Percentiles rank a stretch among this genome's conserved stretches.
Evolutionary conservation across 805 yeast genomes (phyloP).

Genomic region (Metschnikowia lunata): DNA sequence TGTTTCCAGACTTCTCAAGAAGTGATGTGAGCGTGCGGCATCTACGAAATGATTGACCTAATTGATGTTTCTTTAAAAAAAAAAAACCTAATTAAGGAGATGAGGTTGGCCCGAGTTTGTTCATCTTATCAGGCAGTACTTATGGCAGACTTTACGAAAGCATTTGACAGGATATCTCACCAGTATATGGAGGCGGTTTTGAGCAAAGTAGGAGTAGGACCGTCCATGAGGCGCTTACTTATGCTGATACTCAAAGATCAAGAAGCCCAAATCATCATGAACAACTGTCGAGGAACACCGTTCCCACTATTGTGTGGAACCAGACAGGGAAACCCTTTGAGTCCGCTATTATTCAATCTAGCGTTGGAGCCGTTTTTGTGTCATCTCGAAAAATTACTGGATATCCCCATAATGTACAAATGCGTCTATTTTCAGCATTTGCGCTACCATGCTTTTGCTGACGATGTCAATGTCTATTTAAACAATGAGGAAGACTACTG

Average conservation of each 20-base stretch:
- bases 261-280: too few species aligned
- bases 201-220: background rate
- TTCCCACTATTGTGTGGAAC: slow-evolving; percentile 4
- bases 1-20: too few species aligned
- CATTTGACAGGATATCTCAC: slow-evolving; percentile 2
- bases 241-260: slow-evolving; percentile 5
- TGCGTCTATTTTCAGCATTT: background rate
- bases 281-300: too few species aligned
- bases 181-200: background rate
- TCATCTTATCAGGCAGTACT: too few species aligned
- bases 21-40: too few species aligned
- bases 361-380: slow-evolving; percentile 6
- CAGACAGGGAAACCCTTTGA: slow-evolving; percentile 7
- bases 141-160: slow-evolving; percentile 4
- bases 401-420: background rate
- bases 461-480: background rate
- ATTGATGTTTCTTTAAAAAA: too few species aligned
- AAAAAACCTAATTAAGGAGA: too few species aligned
- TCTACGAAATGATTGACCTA: too few species aligned
- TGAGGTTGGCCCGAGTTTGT: too few species aligned
- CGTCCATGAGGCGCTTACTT: background rate
- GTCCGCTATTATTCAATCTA: slow-evolving; percentile 3
- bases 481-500: background rate
- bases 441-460: background rate
- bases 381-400: background rate